Conservation (phyloP, 208 protist species). For the Porcisia hertigi region DNA sequence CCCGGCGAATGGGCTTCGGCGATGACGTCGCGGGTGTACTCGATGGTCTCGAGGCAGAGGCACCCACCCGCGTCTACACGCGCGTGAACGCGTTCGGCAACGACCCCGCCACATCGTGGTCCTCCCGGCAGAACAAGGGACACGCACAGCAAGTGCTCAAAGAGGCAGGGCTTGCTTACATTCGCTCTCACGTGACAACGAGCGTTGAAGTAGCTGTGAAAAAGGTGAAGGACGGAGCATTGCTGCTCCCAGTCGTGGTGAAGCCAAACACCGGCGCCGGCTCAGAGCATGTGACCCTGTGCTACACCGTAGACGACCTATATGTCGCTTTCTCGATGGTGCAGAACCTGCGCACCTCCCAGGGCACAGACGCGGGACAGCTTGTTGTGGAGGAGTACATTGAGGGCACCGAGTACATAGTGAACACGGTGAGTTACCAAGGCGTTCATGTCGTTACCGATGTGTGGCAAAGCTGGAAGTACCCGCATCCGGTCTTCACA, state of each 20-base stretch:
- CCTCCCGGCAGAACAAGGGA: slow-evolving; percentile 69
- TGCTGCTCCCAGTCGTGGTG: slow-evolving; percentile 78
- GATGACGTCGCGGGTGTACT: slow-evolving; percentile 9
- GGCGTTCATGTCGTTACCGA: slow-evolving; percentile 82
- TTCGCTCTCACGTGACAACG: slow-evolving; percentile 53
- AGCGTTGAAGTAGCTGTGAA: slow-evolving; percentile 31
- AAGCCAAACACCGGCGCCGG: slow-evolving; percentile 83
- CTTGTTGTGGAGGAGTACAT: slow-evolving; percentile 90
- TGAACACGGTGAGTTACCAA: slow-evolving; percentile 78
- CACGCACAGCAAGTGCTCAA: slow-evolving; percentile 55
- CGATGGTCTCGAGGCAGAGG: slow-evolving; percentile 9
- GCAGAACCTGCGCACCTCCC: slow-evolving; percentile 42
- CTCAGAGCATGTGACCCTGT: slow-evolving; percentile 85
- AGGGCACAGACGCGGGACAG: slow-evolving; percentile 47
- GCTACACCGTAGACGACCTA: slow-evolving; percentile 54
- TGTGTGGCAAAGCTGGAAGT: slow-evolving; percentile 89
- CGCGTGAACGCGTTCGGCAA: slow-evolving; percentile 58
- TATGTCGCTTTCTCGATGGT: slow-evolving; percentile 51
- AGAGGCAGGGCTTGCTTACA: slow-evolving; percentile 58
- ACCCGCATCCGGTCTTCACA: slow-evolving; percentile 39
- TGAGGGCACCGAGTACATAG: slow-evolving; percentile 84
- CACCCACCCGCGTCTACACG: slow-evolving; percentile 3
- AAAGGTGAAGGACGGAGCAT: slow-evolving; percentile 19
- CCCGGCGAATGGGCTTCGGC: slow-evolving; percentile 11
- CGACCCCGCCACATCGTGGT: slow-evolving; percentile 50